Percentiles rank a stretch among this genome's conserved stretches.
phyloP scores from a whole-genome alignment of 176 grass and related monocot genomes.

The Bolboschoenus planiculmis region DNA sequence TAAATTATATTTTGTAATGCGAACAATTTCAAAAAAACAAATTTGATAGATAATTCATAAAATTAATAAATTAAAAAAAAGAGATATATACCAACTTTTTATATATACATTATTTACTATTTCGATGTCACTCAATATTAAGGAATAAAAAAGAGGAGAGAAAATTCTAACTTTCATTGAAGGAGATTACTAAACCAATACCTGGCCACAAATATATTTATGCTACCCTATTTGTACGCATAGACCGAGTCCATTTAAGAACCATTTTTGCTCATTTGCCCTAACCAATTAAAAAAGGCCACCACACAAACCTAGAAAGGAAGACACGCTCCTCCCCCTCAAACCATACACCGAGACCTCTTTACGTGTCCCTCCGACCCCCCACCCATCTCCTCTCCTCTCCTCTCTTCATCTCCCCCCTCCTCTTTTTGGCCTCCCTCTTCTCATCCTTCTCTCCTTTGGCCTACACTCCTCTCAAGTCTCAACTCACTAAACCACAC shows the following conservation, averaged over 20 bases:
- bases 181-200: neutral
- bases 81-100: neutral
- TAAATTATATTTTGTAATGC: neutral
- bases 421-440: constrained; percentile 6
- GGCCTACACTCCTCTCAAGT: neutral
- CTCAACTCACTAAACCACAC: neutral
- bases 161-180: too few species aligned
- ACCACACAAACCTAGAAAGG: constrained; percentile 21
- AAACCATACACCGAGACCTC: constrained; percentile 19
- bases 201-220: neutral
- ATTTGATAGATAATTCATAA: neutral
- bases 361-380: constrained; percentile 21
- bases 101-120: neutral
- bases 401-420: neutral
- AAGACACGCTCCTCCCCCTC: constrained; percentile 12
- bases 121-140: neutral
- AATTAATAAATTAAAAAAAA: neutral
- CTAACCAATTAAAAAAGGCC: neutral
- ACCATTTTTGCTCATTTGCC: neutral
- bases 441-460: constrained; percentile 16
- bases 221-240: neutral
- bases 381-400: neutral
- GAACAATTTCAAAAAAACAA: neutral
- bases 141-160: neutral
- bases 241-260: constrained; percentile 4